Evolutionary conservation across 2,329 filamentous ascomycete species (phyloP).

Genomic region (Verticillium nubilum): DNA sequence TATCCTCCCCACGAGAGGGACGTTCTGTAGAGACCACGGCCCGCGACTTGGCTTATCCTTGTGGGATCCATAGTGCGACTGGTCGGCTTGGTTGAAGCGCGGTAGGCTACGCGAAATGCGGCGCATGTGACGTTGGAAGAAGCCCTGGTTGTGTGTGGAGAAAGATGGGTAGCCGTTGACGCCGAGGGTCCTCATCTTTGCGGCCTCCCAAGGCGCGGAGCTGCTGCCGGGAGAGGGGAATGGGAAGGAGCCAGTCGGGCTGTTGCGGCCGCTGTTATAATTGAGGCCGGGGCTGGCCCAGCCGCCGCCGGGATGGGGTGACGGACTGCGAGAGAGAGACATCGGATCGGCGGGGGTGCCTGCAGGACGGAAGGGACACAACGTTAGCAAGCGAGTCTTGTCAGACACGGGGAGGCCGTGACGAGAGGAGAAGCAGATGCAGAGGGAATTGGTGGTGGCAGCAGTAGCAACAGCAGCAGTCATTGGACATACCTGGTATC

Average conservation of each 20-base stretch:
- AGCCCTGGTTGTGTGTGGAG: constrained; percentile 75
- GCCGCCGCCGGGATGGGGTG: constrained; percentile 75
- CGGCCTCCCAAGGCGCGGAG: constrained; percentile 73
- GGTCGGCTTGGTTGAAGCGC: constrained; percentile 50
- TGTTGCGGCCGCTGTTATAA: constrained; percentile 62
- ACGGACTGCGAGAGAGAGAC: constrained; percentile 84
- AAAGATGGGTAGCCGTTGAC: constrained; percentile 74
- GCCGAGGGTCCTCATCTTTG: constrained; percentile 70
- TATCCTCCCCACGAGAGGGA: constrained; percentile 42
- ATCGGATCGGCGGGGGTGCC: constrained; percentile 58
- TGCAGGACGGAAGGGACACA: constrained; percentile 21
- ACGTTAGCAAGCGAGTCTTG: constrained; percentile 12
- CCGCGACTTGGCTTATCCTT: constrained; percentile 71
- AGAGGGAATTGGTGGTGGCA: neutral
- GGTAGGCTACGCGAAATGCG: constrained; percentile 76
- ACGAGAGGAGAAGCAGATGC: constrained; percentile 1
- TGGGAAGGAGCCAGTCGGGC: constrained; percentile 38
- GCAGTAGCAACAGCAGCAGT: too few relatives aligned
- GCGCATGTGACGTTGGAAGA: constrained; percentile 80
- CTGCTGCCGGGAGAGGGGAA: constrained; percentile 46
- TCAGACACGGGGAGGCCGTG: constrained; percentile 1
- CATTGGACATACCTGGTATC: constrained; percentile 48
- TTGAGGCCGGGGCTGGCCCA: constrained; percentile 82
- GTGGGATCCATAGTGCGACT: constrained; percentile 47
- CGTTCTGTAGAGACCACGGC: constrained; percentile 42